Percentiles rank a stretch among this genome's conserved stretches.
phyloP scores from a whole-genome alignment of 2,329 filamentous ascomycete species.

The Botrytis aclada region DNA sequence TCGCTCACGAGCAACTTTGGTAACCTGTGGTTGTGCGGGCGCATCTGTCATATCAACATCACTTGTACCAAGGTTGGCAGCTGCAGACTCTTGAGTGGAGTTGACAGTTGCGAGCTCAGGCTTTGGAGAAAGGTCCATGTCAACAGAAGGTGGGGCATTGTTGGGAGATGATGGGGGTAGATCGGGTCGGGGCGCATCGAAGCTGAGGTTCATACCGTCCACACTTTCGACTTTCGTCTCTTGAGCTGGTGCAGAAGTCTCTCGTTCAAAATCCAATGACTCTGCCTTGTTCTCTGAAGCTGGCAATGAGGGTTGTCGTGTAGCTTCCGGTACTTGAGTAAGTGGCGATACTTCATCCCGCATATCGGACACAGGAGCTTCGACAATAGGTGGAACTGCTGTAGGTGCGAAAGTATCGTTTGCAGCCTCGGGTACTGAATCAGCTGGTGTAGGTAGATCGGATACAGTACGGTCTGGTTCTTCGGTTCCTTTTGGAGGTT shows the following conservation, averaged over 20 bases:
- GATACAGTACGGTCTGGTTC: conserved; percentile 10
- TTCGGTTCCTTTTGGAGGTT: neutral
- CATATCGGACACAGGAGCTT: conserved; percentile 37
- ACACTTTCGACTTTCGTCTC: neutral
- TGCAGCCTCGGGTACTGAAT: conserved; percentile 29
- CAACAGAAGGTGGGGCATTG: conserved; percentile 11
- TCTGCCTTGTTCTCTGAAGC: conserved; percentile 7
- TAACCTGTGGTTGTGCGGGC: conserved; percentile 34
- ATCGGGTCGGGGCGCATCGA: conserved; percentile 14
- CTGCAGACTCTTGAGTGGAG: neutral
- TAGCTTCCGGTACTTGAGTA: conserved; percentile 14
- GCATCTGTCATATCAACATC: conserved; percentile 39
- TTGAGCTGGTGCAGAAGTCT: neutral
- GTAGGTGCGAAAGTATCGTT: conserved; percentile 29
- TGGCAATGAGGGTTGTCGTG: conserved; percentile 5
- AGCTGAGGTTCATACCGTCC: conserved; percentile 17
- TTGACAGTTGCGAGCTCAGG: neutral
- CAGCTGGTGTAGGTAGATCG: conserved; percentile 21
- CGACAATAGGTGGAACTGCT: conserved; percentile 35
- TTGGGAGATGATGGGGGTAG: conserved; percentile 17
- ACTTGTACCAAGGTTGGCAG: conserved; percentile 9
- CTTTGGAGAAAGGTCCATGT: conserved; percentile 4
- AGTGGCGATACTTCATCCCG: conserved; percentile 27
- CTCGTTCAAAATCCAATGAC: neutral
- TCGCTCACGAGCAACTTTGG: conserved; percentile 69